Conservation (phyloP, 768 basidiomycete genomes). For the Boletus sp. region DNA sequence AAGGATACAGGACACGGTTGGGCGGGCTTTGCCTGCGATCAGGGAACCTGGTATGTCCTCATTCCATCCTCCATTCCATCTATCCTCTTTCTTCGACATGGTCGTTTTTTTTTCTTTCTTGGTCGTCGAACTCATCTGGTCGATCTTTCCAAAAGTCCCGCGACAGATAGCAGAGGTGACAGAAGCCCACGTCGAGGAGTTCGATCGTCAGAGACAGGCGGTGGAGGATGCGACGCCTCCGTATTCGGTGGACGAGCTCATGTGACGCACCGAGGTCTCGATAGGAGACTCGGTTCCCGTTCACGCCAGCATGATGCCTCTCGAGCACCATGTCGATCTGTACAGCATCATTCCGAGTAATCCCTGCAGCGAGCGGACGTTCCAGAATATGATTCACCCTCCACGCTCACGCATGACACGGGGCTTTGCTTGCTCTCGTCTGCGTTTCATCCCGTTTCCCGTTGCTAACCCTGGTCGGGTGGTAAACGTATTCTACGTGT, state of each 20-base stretch:
- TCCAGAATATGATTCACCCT: not conserved
- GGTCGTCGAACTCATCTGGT: not conserved
- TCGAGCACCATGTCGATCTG: not conserved
- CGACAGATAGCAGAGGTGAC: slow-evolving; percentile 11
- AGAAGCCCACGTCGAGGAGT: slow-evolving; percentile 11
- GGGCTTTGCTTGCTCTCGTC: not conserved
- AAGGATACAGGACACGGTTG: slow-evolving; percentile 12
- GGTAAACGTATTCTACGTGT: not conserved
- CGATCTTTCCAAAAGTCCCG: slow-evolving; percentile 6
- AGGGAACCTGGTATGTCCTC: slow-evolving; percentile 3
- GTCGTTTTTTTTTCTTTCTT: no score
- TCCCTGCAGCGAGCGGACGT: not conserved
- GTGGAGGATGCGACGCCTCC: slow-evolving; percentile 2
- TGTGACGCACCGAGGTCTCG: not conserved
- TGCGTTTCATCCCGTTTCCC: not conserved
- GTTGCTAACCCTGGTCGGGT: not conserved
- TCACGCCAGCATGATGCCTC: not conserved
- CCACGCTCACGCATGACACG: not conserved
- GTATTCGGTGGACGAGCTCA: slow-evolving; percentile 13
- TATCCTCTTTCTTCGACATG: not conserved
- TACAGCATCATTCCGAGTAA: not conserved
- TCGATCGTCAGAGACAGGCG: not conserved
- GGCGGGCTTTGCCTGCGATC: slow-evolving; percentile 10
- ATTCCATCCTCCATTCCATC: not conserved
- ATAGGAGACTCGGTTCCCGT: no score